phyloP scores from a whole-genome alignment of 352 stramenopile genomes.

The Saprolegnia diclina region DNA sequence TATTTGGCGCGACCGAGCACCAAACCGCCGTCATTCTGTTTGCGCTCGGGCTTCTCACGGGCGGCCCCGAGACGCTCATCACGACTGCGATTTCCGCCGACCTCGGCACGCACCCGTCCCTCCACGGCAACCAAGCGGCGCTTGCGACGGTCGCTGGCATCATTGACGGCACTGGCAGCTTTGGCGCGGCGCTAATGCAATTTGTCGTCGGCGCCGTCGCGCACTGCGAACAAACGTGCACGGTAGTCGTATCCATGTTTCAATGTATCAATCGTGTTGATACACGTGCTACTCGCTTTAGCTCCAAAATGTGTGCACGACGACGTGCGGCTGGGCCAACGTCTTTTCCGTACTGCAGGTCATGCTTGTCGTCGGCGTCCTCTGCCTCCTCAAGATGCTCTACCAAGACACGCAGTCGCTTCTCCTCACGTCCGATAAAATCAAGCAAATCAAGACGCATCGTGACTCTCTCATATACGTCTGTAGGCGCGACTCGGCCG shows the following conservation, averaged over 20 bases:
- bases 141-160: constrained; percentile 32
- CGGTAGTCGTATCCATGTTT: not conserved
- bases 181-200: constrained; percentile 28
- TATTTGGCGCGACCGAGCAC: constrained; percentile 20
- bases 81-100: constrained; percentile 32
- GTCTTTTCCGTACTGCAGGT: constrained; percentile 14
- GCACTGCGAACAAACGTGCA: constrained; percentile 1
- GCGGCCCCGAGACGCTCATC: constrained; percentile 32
- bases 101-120: constrained; percentile 28
- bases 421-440: too few relatives aligned
- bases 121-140: constrained; percentile 22
- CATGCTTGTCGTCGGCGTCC: not conserved
- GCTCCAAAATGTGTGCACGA: not conserved
- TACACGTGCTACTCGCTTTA: too few relatives aligned
- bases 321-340: constrained; percentile 2
- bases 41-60: constrained; percentile 29
- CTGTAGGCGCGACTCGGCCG: too few relatives aligned
- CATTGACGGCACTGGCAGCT: constrained; percentile 33
- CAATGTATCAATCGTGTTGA: too few relatives aligned
- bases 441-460: too few relatives aligned
- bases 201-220: constrained; percentile 27
- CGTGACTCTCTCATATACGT: too few relatives aligned
- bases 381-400: not conserved
- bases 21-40: constrained; percentile 30
- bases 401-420: not conserved